Evolutionary conservation across 768 basidiomycete genomes (phyloP).

Genomic region (Serendipita sp.): DNA sequence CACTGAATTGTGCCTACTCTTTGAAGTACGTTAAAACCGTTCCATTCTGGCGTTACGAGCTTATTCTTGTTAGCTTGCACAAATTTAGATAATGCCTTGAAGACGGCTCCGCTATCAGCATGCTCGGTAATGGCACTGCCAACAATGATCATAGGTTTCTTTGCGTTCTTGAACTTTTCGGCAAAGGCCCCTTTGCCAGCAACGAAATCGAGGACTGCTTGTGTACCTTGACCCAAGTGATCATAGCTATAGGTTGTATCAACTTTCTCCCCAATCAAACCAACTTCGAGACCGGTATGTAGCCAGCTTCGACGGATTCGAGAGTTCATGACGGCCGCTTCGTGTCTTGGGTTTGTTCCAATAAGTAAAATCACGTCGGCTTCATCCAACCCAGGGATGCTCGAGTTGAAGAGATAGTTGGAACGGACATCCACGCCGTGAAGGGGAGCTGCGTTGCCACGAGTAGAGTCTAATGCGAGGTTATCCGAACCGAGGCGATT

Average conservation of each 20-base stretch:
- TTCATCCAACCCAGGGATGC: constrained; percentile 75
- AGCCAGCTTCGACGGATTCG: constrained; percentile 93
- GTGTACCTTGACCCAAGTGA: constrained; percentile 62
- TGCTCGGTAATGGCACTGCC: constrained; percentile 80
- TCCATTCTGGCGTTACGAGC: constrained; percentile 83
- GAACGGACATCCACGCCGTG: constrained; percentile 83
- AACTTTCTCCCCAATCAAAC: constrained; percentile 75
- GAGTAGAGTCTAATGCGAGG: constrained; percentile 57
- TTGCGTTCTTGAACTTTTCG: constrained; percentile 73
- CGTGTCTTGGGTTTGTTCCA: constrained; percentile 93
- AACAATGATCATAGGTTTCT: constrained; percentile 83
- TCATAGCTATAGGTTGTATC: constrained; percentile 91
- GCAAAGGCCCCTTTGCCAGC: constrained; percentile 67
- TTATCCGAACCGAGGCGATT: constrained; percentile 94
- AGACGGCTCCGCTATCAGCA: constrained; percentile 62
- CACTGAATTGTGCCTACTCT: constrained; percentile 65
- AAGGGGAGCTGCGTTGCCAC: constrained; percentile 50
- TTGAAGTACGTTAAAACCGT: constrained; percentile 85
- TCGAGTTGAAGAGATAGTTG: constrained; percentile 92
- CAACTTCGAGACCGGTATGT: constrained; percentile 71
- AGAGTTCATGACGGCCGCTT: constrained; percentile 93
- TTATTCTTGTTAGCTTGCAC: constrained; percentile 60
- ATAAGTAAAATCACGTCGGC: constrained; percentile 88
- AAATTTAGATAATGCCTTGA: constrained; percentile 60
- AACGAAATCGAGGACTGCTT: constrained; percentile 61